Evolutionary conservation across 2,329 filamentous ascomycete genomes (phyloP).

Genomic region (Aureobasidium sp.): DNA sequence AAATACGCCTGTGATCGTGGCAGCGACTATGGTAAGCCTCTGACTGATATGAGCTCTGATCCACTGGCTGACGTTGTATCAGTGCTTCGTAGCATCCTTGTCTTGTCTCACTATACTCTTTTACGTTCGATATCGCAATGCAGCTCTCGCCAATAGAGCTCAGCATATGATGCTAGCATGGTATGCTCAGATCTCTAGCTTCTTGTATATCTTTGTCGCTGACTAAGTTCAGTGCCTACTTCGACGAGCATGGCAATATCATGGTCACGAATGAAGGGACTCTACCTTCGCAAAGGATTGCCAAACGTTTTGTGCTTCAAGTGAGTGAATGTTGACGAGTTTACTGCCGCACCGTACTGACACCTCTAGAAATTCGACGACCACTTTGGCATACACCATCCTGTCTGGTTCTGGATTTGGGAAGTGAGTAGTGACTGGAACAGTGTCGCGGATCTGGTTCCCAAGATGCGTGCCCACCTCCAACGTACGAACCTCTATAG

Average conservation of each 20-base stretch:
- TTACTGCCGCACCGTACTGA: background rate
- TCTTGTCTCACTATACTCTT: slow-evolving; percentile 29
- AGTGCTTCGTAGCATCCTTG: slow-evolving; percentile 32
- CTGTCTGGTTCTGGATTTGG: slow-evolving; percentile 82
- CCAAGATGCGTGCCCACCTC: slow-evolving; percentile 65
- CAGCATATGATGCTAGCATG: slow-evolving; percentile 48
- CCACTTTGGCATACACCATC: slow-evolving; percentile 65
- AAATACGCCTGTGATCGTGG: slow-evolving; percentile 62
- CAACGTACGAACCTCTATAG: slow-evolving; percentile 31
- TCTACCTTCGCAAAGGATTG: slow-evolving; percentile 66
- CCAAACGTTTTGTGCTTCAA: slow-evolving; percentile 63
- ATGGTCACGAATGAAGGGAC: slow-evolving; percentile 62
- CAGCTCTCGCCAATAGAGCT: slow-evolving; percentile 34
- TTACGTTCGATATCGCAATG: slow-evolving; percentile 30
- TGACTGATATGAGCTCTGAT: background rate
- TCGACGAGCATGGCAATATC: slow-evolving; percentile 57
- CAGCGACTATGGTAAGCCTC: slow-evolving; percentile 55
- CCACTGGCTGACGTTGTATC: background rate
- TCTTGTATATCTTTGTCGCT: background rate
- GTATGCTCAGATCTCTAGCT: background rate
- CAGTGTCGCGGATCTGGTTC: slow-evolving; percentile 57
- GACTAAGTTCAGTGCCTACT: slow-evolving; percentile 41
- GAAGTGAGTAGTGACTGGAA: slow-evolving; percentile 71
- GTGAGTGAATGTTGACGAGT: slow-evolving; percentile 28
- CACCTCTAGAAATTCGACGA: slow-evolving; percentile 52